Conservation (phyloP, 306 rosid species). For the Sesbania bispinosa region DNA sequence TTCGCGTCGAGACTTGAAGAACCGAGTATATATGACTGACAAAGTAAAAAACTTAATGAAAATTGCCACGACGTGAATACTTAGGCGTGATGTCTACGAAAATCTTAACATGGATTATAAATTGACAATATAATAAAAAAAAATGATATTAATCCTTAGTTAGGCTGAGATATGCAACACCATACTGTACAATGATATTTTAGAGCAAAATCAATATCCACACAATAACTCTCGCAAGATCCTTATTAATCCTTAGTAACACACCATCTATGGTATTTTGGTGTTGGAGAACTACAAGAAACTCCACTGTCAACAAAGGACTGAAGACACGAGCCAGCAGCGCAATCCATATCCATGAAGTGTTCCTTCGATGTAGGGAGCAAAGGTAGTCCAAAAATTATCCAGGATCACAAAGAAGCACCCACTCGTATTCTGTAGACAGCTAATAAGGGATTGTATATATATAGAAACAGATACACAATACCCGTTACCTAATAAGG, state of each 20-base stretch:
- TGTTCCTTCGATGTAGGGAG: conserved; percentile 22
- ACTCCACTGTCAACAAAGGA: conserved; percentile 24
- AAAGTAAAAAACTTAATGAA: too few relatives aligned
- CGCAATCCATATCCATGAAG: conserved; percentile 5
- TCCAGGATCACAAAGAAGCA: conserved; percentile 21
- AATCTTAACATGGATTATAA: background rate
- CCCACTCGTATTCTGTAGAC: conserved; percentile 28
- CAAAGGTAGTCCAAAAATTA: conserved; percentile 18
- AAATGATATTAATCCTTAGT: too few relatives aligned
- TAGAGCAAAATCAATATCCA: conserved; percentile 37
- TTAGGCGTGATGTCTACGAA: background rate
- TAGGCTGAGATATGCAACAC: conserved; percentile 35
- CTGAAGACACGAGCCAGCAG: background rate
- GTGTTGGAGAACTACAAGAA: conserved; percentile 22
- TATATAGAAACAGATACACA: conserved; percentile 17
- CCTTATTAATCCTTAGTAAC: conserved; percentile 35
- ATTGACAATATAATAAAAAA: conserved; percentile 7
- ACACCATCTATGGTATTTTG: conserved; percentile 25
- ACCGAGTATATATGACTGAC: too few relatives aligned
- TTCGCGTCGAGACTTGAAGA: too few relatives aligned
- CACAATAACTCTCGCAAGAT: conserved; percentile 32
- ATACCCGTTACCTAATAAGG: conserved; percentile 18
- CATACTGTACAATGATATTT: conserved; percentile 39
- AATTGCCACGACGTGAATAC: background rate
- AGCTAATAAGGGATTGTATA: conserved; percentile 22